Evolutionary conservation across 176 grass and related monocot genomes (phyloP).

Genomic region (Rhynchospora pubera): DNA sequence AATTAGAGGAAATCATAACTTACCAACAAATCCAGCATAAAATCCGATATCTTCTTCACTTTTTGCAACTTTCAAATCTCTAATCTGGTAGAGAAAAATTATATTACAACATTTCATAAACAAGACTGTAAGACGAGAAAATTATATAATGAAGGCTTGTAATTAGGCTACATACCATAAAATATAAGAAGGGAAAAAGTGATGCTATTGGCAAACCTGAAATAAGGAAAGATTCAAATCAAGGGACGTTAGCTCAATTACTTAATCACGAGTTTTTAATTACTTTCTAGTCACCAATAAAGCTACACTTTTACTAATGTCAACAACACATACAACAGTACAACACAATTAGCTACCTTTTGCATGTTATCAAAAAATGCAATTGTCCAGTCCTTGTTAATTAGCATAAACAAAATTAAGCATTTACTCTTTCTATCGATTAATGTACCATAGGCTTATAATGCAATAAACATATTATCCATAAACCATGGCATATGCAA

Average conservation of each 20-base stretch:
- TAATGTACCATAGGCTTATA: not conserved
- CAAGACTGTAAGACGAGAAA: not conserved
- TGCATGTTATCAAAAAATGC: not conserved
- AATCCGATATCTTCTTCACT: conserved; percentile 96
- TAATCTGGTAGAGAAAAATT: conserved; percentile 44
- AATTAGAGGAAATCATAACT: conserved; percentile 1
- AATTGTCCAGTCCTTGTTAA: not conserved
- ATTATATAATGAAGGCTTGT: not conserved
- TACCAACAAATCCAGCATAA: conserved; percentile 95
- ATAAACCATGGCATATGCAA: not conserved
- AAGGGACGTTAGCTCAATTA: not conserved
- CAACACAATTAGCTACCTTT: not conserved
- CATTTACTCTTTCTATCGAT: not conserved
- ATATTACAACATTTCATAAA: not conserved
- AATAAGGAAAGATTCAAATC: not conserved
- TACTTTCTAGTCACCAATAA: not conserved
- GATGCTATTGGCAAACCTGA: conserved; percentile 79
- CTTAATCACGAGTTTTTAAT: not conserved
- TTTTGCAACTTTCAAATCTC: conserved; percentile 79
- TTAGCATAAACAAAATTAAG: not conserved
- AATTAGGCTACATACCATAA: conserved; percentile 46
- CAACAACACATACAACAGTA: not conserved
- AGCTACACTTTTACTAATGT: not conserved
- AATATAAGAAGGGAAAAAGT: conserved; percentile 74
- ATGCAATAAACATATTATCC: not conserved